These are phyloP conservation scores for Fusarium nanum DNA, from an alignment of 2,329 filamentous ascomycete genomes.

Conservation along the genomic window DNA sequence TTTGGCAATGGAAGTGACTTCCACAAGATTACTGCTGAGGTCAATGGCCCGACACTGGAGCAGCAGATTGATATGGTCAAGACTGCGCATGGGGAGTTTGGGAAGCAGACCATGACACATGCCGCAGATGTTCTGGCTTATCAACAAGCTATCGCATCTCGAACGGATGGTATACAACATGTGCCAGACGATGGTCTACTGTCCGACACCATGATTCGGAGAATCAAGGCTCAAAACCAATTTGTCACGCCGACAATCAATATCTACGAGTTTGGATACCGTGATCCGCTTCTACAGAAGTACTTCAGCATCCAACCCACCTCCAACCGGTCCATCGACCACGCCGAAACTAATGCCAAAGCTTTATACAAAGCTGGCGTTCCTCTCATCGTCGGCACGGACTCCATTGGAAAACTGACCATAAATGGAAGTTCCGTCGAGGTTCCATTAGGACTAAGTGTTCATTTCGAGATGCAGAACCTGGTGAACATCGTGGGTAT, in stretches of 20 bases:
- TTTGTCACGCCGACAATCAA: neutral
- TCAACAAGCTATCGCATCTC: neutral
- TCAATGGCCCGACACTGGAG: neutral
- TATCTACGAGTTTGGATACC: neutral
- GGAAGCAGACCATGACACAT: neutral
- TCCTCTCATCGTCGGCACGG: neutral
- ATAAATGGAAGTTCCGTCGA: neutral
- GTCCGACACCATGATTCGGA: neutral
- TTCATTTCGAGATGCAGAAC: neutral
- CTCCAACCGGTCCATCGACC: neutral
- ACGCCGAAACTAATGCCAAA: neutral
- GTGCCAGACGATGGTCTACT: neutral
- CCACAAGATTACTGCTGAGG: neutral
- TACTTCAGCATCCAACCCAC: neutral
- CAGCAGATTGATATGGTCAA: neutral
- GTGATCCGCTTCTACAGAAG: neutral
- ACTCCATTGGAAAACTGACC: neutral
- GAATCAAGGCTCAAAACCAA: neutral
- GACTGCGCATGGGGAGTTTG: neutral
- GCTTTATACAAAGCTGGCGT: neutral
- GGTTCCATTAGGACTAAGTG: rapidly evolving
- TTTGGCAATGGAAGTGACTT: neutral
- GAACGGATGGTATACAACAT: neutral
- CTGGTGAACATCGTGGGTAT: rapidly evolving
- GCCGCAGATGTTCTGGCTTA: neutral